Percentiles rank a stretch among this genome's conserved stretches.
phyloP scores from a whole-genome alignment of 2,329 filamentous ascomycete genomes.

The Botryosphaeria agaves region DNA sequence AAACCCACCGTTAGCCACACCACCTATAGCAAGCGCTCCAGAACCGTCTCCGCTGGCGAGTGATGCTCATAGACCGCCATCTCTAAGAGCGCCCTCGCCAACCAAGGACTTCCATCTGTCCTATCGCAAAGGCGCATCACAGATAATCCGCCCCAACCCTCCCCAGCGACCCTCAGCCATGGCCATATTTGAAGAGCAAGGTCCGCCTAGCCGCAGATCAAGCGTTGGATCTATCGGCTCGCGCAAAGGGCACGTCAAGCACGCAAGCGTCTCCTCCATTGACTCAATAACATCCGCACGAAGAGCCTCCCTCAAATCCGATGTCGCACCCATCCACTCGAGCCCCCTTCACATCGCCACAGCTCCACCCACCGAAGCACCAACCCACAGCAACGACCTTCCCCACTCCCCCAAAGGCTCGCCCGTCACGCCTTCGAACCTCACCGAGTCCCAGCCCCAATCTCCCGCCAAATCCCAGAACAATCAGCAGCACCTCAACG shows the following conservation, averaged over 20 bases:
- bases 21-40: slow-evolving; percentile 20
- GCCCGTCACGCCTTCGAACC: background rate
- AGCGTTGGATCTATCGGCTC: slow-evolving; percentile 13
- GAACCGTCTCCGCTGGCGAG: slow-evolving; percentile 19
- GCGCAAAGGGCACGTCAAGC: background rate
- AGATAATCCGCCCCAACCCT: slow-evolving; percentile 26
- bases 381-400: too few relatives aligned
- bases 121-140: slow-evolving; percentile 30
- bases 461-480: slow-evolving; percentile 15
- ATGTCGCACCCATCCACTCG: slow-evolving; percentile 1
- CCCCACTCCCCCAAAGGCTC: too few relatives aligned
- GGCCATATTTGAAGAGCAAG: slow-evolving; percentile 13
- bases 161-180: slow-evolving; percentile 13
- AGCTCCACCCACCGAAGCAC: background rate
- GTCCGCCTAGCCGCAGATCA: slow-evolving; percentile 12
- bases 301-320: background rate
- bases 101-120: slow-evolving; percentile 30
- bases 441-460: slow-evolving; percentile 7
- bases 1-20: slow-evolving; percentile 8
- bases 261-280: slow-evolving; percentile 1
- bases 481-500: slow-evolving; percentile 44
- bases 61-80: slow-evolving; percentile 1
- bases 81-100: slow-evolving; percentile 23
- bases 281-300: background rate
- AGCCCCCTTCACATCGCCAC: background rate